Percentiles rank a stretch among this genome's conserved stretches.
Conservation (phyloP, 768 basidiomycete genomes). For the Phlegmacium glaucopus region DNA sequence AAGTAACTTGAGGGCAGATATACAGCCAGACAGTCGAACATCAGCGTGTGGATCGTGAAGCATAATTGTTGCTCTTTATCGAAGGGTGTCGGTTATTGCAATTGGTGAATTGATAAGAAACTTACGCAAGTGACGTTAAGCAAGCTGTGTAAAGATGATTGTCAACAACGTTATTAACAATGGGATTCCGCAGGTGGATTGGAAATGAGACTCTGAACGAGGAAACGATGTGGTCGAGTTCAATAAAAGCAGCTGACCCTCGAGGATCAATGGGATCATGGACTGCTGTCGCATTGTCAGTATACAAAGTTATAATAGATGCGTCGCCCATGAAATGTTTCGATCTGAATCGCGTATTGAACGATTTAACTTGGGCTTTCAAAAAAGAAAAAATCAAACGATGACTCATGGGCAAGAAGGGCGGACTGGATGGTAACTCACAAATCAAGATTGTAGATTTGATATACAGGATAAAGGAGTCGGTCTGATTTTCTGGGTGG, state of each 20-base stretch:
- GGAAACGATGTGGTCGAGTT: slow-evolving; percentile 55
- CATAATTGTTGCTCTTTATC: slow-evolving; percentile 59
- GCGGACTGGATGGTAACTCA: slow-evolving; percentile 17
- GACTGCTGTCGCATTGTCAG: slow-evolving; percentile 28
- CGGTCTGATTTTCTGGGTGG: slow-evolving; percentile 60
- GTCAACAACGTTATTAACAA: slow-evolving; percentile 54
- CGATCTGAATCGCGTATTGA: slow-evolving; percentile 64
- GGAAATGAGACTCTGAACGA: slow-evolving; percentile 62
- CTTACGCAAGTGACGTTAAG: slow-evolving; percentile 41
- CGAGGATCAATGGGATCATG: slow-evolving; percentile 55
- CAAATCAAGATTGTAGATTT: slow-evolving; percentile 67
- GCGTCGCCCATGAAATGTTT: slow-evolving; percentile 59
- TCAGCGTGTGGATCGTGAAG: slow-evolving; percentile 78
- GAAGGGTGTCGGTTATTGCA: slow-evolving; percentile 6
- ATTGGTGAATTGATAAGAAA: neutral
- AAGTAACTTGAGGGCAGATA: slow-evolving; percentile 67
- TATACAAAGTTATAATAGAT: slow-evolving; percentile 38
- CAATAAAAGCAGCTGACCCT: slow-evolving; percentile 58
- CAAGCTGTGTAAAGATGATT: slow-evolving; percentile 52
- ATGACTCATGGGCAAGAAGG: neutral
- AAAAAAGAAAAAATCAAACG: neutral
- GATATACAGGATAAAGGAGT: slow-evolving; percentile 70
- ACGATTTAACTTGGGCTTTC: slow-evolving; percentile 51
- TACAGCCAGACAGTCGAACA: slow-evolving; percentile 52
- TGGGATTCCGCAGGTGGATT: slow-evolving; percentile 49